phyloP scores from a whole-genome alignment of 2,329 filamentous ascomycete species.

The Stemphylium lycopersici region DNA sequence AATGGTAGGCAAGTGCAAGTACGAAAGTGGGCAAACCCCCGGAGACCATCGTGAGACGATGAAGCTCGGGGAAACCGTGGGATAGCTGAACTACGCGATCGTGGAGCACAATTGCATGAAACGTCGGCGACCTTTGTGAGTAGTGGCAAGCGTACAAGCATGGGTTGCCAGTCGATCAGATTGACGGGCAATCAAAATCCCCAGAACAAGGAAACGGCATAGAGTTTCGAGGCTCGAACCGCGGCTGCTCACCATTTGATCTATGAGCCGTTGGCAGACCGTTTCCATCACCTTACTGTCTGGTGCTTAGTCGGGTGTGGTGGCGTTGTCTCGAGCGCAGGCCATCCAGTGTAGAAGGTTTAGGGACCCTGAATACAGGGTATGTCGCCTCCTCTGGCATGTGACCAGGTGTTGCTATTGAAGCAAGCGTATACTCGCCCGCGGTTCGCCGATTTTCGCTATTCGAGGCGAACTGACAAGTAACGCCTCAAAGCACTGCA shows the following conservation, averaged over 20 bases:
- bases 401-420: slow-evolving; percentile 1
- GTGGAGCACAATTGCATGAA: slow-evolving; percentile 1
- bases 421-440: not conserved
- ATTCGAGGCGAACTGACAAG: slow-evolving; percentile 1
- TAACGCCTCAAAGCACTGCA: not conserved
- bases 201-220: not conserved
- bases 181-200: not conserved
- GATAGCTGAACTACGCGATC: not conserved
- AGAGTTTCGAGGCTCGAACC: not conserved
- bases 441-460: not conserved
- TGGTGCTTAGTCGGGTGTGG: not conserved
- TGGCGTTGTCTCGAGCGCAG: slow-evolving; percentile 1
- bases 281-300: not conserved
- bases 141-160: slow-evolving; percentile 4
- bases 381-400: slow-evolving; percentile 1
- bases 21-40: slow-evolving; percentile 1
- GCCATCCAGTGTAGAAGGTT: slow-evolving; percentile 1
- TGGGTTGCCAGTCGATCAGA: not conserved
- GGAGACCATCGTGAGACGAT: slow-evolving; percentile 1
- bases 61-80: slow-evolving; percentile 2
- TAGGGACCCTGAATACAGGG: not conserved
- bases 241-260: not conserved
- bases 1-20: not conserved
- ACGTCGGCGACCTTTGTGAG: not conserved
- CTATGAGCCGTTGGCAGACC: not conserved